A percentile compares a stretch with the other conserved stretches of the same genome.
phyloP scores from a whole-genome alignment of 2,329 filamentous ascomycete genomes.

The Xylaria sp. region DNA sequence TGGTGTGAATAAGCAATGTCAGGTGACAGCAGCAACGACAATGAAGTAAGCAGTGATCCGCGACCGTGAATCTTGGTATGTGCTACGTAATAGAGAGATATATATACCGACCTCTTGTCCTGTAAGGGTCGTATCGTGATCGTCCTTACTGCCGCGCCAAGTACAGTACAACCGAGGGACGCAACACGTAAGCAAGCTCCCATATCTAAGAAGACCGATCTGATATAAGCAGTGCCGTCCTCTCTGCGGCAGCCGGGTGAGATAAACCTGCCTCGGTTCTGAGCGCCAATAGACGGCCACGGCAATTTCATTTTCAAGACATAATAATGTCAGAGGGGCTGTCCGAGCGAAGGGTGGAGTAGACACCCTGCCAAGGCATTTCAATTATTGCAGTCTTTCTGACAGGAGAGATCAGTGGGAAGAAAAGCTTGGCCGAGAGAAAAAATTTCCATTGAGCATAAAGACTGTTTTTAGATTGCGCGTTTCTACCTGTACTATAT shows the following conservation, averaged over 20 bases:
- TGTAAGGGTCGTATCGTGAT: conserved; percentile 2
- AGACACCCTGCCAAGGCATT: neutral
- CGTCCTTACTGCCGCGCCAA: conserved; percentile 13
- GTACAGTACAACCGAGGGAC: neutral
- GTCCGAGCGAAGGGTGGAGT: neutral
- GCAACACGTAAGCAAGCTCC: neutral
- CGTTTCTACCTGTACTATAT: conserved; percentile 1
- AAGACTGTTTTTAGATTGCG: conserved; percentile 3
- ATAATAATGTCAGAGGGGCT: neutral
- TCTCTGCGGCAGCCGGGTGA: neutral
- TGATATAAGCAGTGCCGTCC: neutral
- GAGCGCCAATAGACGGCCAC: neutral
- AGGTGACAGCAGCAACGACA: neutral
- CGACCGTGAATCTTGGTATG: neutral
- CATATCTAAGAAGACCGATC: neutral
- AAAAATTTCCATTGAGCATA: neutral
- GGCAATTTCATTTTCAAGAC: neutral
- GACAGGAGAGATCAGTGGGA: too few relatives aligned
- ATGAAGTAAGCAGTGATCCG: neutral
- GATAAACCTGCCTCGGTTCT: neutral
- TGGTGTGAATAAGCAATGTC: neutral
- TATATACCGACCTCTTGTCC: neutral
- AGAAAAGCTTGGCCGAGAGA: neutral
- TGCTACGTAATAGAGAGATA: neutral
- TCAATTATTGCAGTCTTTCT: neutral